Evolutionary conservation across 2,329 filamentous ascomycete species (phyloP), one percentile per base, ranked within the genome.

Genomic region (Alternaria hordeiaustralica): DNA sequence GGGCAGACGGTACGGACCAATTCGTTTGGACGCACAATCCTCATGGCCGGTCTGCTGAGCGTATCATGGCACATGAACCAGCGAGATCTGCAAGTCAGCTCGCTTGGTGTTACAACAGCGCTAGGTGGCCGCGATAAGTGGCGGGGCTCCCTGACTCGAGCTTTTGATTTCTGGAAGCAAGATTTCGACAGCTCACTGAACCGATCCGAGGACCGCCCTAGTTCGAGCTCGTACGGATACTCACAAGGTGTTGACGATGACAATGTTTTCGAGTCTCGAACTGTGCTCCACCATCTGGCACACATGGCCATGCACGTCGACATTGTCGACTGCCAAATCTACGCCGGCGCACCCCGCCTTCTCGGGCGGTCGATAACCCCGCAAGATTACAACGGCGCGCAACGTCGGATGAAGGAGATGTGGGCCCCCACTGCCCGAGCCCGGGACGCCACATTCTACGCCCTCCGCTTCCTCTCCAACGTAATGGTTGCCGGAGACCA

Each of bases 291-390:
- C 76, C 93, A 97, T 73, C 84, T 99, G 12, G 96, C 96, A 0
- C 96, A 98, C 79, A 97, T 99, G 93, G 93, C 94, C 4, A 97
- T 97, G 87, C 94, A 98, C 75, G 94, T 97, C 23, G 95, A 98
- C 75, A 93, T 98, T 58, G 92, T 97, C n/a, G 95, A 98, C 78
- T 95, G 94, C 74, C 95, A 98, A 80, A 96, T 98, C 69, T 97
- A 96, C 78, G 96, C 95, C 6, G 90, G 94, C 9, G 93, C 95
- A 1, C 92, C 90, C 71, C 87, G 94, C 28, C 86, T 97, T 3
- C 87, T 98, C 5, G 95, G 96, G 21, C 89, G 95, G 50, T 90
- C 90, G 1, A 96, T 98, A 64, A 94, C 92, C 1, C 85, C 88
- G 2, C 89, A 92, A 65, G 96, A 98, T 80, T 90, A 96, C 60